These are phyloP conservation scores for Aspergillus tubingensis DNA, from an alignment of 2,329 filamentous ascomycete genomes.

Conservation along the genomic window DNA sequence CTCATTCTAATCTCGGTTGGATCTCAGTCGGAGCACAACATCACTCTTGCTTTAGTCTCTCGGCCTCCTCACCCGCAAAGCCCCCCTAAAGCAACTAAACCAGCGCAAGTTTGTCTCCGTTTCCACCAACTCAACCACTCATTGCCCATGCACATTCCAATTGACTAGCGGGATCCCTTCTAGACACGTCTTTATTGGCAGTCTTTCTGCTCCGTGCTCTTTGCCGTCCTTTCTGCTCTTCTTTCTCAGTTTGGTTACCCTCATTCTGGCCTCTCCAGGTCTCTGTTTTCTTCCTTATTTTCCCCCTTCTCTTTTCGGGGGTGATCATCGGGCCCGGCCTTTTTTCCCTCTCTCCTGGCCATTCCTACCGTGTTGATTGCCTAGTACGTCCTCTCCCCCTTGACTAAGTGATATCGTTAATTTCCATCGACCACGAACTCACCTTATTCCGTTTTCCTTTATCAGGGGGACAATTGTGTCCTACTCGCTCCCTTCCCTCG, in stretches of 20 bases:
- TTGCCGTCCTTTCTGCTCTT: constrained; percentile 24
- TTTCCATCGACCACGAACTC: constrained; percentile 8
- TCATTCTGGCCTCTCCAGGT: constrained; percentile 20
- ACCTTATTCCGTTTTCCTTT: constrained; percentile 71
- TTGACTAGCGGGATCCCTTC: constrained; percentile 28
- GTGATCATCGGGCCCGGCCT: constrained; percentile 19
- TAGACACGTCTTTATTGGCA: constrained; percentile 35
- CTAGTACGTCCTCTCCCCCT: constrained; percentile 25
- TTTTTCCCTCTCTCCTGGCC: constrained; percentile 19
- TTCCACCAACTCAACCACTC: constrained; percentile 28
- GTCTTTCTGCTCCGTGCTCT: constrained; percentile 26
- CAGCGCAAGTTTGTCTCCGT: constrained; percentile 23
- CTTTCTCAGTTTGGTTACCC: constrained; percentile 12
- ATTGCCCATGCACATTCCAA: constrained; percentile 34
- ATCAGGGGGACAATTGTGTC: constrained; percentile 80
- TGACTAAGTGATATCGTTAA: constrained; percentile 22
- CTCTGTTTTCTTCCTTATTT: constrained; percentile 19
- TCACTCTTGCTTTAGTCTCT: constrained; percentile 8
- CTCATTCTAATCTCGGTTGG: constrained; percentile 5
- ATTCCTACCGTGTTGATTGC: constrained; percentile 34
- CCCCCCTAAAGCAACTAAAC: constrained; percentile 21
- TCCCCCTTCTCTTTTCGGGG: constrained; percentile 22
- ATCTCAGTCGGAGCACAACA: constrained; percentile 6
- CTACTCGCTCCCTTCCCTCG: constrained; percentile 54
- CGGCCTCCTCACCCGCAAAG: constrained; percentile 13